Evolutionary conservation across 208 protist genomes (phyloP).

Genomic region (Strigomonas culicis): DNA sequence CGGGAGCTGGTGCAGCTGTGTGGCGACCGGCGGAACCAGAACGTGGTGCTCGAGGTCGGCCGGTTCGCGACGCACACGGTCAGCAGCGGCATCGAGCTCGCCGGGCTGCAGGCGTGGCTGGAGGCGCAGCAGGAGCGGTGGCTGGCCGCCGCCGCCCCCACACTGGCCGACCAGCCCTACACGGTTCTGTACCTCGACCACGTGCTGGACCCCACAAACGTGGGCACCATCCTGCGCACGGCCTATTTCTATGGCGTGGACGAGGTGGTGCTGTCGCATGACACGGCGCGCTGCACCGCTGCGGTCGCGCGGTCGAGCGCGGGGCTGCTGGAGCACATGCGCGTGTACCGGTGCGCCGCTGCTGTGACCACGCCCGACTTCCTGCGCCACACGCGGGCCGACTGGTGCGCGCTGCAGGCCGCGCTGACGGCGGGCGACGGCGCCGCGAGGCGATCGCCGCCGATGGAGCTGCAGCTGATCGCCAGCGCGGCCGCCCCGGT

Average conservation of each 20-base stretch:
- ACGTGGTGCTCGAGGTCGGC: conserved; percentile 67
- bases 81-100: not conserved
- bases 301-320: conserved; percentile 66
- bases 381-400: conserved; percentile 20
- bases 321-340: conserved; percentile 70
- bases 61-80: conserved; percentile 30
- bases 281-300: conserved; percentile 62
- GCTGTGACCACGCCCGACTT: conserved; percentile 30
- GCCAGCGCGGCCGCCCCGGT: conserved; percentile 16
- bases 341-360: conserved; percentile 30
- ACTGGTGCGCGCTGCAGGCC: conserved; percentile 1
- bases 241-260: conserved; percentile 70
- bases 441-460: not conserved
- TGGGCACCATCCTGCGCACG: conserved; percentile 67
- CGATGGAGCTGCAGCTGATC: conserved; percentile 13
- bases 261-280: conserved; percentile 54
- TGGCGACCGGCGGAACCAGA: conserved; percentile 79
- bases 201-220: conserved; percentile 74
- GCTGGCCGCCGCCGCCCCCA: not conserved
- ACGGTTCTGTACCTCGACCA: conserved; percentile 66
- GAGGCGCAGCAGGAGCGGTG: not conserved
- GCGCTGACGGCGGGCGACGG: not conserved
- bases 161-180: not conserved
- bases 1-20: conserved; percentile 66
- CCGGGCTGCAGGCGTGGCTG: not conserved